Base-by-base conservation (phyloP, 2,329 filamentous ascomycete genomes). In the Colletotrichum caudatum region DNA sequence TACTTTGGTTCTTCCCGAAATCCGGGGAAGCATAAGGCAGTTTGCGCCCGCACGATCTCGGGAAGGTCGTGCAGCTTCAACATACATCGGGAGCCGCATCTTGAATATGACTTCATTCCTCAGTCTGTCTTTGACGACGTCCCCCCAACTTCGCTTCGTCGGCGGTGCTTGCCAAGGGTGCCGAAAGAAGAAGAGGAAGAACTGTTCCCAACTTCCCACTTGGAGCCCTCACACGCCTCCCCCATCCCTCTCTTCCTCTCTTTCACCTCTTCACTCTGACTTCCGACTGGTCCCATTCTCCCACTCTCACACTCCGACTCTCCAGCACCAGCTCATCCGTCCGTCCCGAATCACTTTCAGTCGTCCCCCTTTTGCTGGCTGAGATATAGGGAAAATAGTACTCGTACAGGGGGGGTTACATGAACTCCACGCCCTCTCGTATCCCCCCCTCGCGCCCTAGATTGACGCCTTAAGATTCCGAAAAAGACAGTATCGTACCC, bases 151-250 rank as follows among this genome's bases (percentile, higher is more conserved):
- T 41, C 26, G 18, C 60, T 63, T 14, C 37, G 39, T 26, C 37
- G 44, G 59, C 33, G 44, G 59, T 46, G 44, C 41, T 46, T 58
- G 57, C 68, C 68, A 71, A 71, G 68, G 61, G 41, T 26, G 39
- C 20, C 20, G 5, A 12, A 46, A 20, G 41, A 44, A 26, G 56
- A 50, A 48, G 29, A 9, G 20, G 33, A 53, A 54, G n/a, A 37
- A 37, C 41, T 48, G 51, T 58, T 71, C n/a, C 56, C 44, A 68
- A 48, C 63, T 59, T 71, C 64, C 69, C 69, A 64, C 64, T 68
- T 35, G 58, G 26, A 44, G 51, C 66, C 37, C 14, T 14, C 48
- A 18, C 48, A 5, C 29, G 37, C 35, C n/a, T 29, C 26, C 20
- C 39, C 26, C 20, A 16, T 16, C 65, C 51, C 44, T 11, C 39